Base-by-base conservation (phyloP, 805 yeast species). In the Danielia oregonensis region DNA sequence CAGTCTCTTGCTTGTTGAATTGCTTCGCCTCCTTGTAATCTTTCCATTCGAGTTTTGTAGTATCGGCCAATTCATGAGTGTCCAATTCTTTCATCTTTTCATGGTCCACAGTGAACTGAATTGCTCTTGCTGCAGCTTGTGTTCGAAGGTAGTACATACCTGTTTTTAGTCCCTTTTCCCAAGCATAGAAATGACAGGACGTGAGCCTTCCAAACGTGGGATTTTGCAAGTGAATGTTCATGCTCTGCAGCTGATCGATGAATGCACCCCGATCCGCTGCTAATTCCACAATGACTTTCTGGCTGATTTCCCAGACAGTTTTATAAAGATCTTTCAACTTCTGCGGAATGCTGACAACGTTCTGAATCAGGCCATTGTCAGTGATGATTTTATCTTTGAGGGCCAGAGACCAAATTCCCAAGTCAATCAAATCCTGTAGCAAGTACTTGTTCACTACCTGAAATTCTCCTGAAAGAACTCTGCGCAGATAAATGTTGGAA, bases 241-340 rank as follows among this genome's bases (percentile, higher is more conserved):
- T 65, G 34, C 78, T 72, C 42, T 65, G 72, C 57, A 58, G 63
- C 41, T 67, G 74, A 49, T 78, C 84, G 43, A 83, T 70, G 54
- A 76, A 83, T 6, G 84, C 78, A 15, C 82, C 82, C 51, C 86
- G 70, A 54, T 76, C 89, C 13, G 84, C 83, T 22, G 95, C 87
- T 87, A 89, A 75, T 48, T 88, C 95, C 41, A 91, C 82, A 40
- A 91, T 75, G 8, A 73, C 70, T 62, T 78, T 83, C 62, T 91
- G 98, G 30, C 95, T 78, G 30, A 91, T 76, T 63, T 91, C 98
- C 98, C 98, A 91, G 7, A 88, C 96, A 0, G 98, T 91, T 61
- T 82, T 86, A 67, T 89, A 88, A n/a, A 91, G 61, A 3, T 65
- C 72, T 57, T 86, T 87, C 42, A 88, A 51, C 26, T 82, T 83